Evolutionary conservation across 352 stramenopile species (phyloP).

Genomic region (Phytopythium montanum): DNA sequence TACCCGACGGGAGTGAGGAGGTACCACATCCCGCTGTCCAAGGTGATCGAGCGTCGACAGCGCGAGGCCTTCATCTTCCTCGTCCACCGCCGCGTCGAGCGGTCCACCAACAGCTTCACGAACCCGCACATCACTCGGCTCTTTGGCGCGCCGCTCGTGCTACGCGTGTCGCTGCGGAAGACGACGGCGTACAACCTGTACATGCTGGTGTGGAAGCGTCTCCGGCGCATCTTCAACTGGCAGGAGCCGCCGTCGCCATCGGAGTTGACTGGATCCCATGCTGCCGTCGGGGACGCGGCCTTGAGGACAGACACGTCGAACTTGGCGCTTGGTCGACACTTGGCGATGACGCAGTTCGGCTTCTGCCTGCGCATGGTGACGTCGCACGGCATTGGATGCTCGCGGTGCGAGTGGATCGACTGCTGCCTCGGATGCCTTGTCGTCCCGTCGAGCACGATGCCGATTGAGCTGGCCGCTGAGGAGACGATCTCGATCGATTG

Average conservation of each 20-base stretch:
- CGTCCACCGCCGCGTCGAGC: slow-evolving; percentile 83
- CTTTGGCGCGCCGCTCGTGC: slow-evolving; percentile 73
- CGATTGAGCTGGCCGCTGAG: slow-evolving; percentile 54
- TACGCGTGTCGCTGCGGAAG: slow-evolving; percentile 56
- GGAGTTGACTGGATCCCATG: slow-evolving; percentile 20
- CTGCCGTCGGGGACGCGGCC: slow-evolving; percentile 9
- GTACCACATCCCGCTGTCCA: slow-evolving; percentile 58
- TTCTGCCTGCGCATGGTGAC: slow-evolving; percentile 85
- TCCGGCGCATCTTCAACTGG: slow-evolving; percentile 87
- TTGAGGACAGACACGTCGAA: slow-evolving; percentile 43
- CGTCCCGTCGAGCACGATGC: slow-evolving; percentile 35
- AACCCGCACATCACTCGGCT: slow-evolving; percentile 74
- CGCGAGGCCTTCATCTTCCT: slow-evolving; percentile 70
- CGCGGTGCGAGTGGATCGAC: slow-evolving; percentile 85
- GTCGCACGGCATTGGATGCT: slow-evolving; percentile 78
- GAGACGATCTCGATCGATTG: slow-evolving; percentile 89
- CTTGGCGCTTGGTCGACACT: slow-evolving; percentile 62
- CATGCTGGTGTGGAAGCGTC: slow-evolving; percentile 66
- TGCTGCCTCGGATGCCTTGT: slow-evolving; percentile 85
- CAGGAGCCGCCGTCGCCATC: slow-evolving; percentile 29
- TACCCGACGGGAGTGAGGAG: slow-evolving; percentile 54
- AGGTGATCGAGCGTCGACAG: slow-evolving; percentile 45
- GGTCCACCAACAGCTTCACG: slow-evolving; percentile 75
- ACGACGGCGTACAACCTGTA: slow-evolving; percentile 80
- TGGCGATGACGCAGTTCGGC: slow-evolving; percentile 66